Evolutionary conservation across 2,329 filamentous ascomycete species (phyloP).

Genomic region (Didymosphaeria variabile): DNA sequence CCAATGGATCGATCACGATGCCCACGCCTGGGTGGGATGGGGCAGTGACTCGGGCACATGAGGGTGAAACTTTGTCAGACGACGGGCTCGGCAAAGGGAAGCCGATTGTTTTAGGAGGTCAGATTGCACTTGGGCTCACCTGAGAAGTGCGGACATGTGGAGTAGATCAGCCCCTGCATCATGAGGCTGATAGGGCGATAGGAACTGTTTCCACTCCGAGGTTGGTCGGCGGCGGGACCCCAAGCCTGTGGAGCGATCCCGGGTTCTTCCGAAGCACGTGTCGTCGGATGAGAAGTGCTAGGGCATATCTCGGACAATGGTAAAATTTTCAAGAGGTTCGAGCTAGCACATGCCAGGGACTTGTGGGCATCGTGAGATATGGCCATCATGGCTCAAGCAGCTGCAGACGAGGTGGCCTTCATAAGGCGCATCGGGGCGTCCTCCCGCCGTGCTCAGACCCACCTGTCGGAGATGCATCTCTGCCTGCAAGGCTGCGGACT

Average conservation of each 20-base stretch:
- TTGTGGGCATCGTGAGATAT: not conserved
- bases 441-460: not conserved
- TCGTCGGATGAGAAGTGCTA: conserved; percentile 4
- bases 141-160: conserved; percentile 5
- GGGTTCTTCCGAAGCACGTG: conserved; percentile 38
- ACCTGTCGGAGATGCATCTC: not conserved
- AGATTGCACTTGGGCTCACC: not conserved
- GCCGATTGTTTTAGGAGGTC: conserved; percentile 5
- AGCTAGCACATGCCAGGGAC: not conserved
- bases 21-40: not conserved
- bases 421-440: conserved; percentile 1
- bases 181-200: conserved; percentile 7
- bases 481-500: conserved; percentile 27
- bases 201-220: conserved; percentile 10
- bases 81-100: not conserved
- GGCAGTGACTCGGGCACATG: not conserved
- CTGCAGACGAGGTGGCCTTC: not conserved
- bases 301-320: conserved; percentile 19
- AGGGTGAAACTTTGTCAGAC: conserved; percentile 5
- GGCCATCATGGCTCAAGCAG: not conserved
- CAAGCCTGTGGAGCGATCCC: conserved; percentile 19
- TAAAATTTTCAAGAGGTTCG: conserved; percentile 25
- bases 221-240: conserved; percentile 4
- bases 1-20: not conserved
- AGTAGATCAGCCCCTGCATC: conserved; percentile 7